A percentile compares a stretch with the other conserved stretches of the same genome.
Conservation (phyloP, 2,329 filamentous ascomycete species). For the Hymenoscyphus linearis region DNA sequence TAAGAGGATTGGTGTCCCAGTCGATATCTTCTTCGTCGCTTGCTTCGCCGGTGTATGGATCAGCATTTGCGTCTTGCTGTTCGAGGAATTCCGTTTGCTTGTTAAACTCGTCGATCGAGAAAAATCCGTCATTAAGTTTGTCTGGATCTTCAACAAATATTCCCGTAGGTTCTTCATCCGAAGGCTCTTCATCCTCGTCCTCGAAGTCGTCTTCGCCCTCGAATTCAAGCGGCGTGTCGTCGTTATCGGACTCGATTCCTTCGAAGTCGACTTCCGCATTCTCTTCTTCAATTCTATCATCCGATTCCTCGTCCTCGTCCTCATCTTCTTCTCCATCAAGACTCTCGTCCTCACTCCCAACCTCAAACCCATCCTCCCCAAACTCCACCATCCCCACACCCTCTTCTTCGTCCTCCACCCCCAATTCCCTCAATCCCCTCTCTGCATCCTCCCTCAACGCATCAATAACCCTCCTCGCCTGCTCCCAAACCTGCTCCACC, state of each 20-base stretch:
- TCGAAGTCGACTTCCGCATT: constrained; percentile 32
- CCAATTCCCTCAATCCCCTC: constrained; percentile 37
- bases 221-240: constrained; percentile 19
- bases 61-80: constrained; percentile 72
- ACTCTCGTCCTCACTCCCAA: constrained; percentile 30
- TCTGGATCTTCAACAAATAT: constrained; percentile 68
- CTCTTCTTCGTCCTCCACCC: constrained; percentile 34
- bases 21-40: constrained; percentile 85
- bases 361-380: constrained; percentile 38
- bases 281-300: constrained; percentile 35
- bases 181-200: constrained; percentile 42
- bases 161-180: constrained; percentile 44
- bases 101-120: constrained; percentile 97
- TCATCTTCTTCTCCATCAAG: constrained; percentile 32
- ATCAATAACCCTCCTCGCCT: constrained; percentile 77
- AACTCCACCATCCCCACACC: constrained; percentile 33
- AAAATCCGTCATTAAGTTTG: constrained; percentile 94
- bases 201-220: constrained; percentile 35
- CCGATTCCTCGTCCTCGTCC: constrained; percentile 34
- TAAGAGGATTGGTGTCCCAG: constrained; percentile 75
- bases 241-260: constrained; percentile 24
- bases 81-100: constrained; percentile 87
- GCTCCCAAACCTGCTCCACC: constrained; percentile 88
- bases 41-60: constrained; percentile 66
- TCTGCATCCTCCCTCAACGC: constrained; percentile 52